Evolutionary conservation across 2,329 filamentous ascomycete species (phyloP).

Genomic region (Parafenestella ontariensis): DNA sequence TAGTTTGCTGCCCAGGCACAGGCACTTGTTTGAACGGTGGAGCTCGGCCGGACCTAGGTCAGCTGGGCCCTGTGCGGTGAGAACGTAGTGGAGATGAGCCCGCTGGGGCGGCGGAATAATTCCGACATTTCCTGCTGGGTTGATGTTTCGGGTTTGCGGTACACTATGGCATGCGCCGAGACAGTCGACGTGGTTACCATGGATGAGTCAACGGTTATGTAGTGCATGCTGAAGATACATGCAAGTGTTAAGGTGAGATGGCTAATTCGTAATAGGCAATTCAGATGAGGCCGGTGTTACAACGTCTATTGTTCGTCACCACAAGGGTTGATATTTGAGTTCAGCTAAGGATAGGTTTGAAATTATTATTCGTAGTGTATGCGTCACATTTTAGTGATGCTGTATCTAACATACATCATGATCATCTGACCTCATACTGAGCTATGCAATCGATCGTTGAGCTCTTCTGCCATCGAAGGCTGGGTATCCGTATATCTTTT

Average conservation of each 20-base stretch:
- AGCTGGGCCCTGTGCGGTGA: no score
- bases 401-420: conserved; percentile 7
- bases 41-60: background rate
- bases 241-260: conserved; percentile 6
- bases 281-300: background rate
- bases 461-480: conserved; percentile 31
- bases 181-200: conserved; percentile 1
- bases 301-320: background rate
- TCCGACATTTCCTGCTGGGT: background rate
- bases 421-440: conserved; percentile 33
- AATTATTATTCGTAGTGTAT: background rate
- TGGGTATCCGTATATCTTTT: conserved; percentile 32
- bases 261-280: conserved; percentile 8
- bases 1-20: background rate
- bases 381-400: conserved; percentile 3
- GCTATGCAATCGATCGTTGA: conserved; percentile 22
- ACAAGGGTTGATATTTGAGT: no score
- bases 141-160: conserved; percentile 5
- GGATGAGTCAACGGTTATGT: background rate
- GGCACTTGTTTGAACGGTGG: background rate
- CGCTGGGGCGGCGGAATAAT: no score
- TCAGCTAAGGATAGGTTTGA: no score
- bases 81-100: no score
- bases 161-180: conserved; percentile 13
- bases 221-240: conserved; percentile 12